These are phyloP conservation scores for Durio zibethinus DNA, from an alignment of 345 rosid genomes.

Conservation along the genomic window DNA sequence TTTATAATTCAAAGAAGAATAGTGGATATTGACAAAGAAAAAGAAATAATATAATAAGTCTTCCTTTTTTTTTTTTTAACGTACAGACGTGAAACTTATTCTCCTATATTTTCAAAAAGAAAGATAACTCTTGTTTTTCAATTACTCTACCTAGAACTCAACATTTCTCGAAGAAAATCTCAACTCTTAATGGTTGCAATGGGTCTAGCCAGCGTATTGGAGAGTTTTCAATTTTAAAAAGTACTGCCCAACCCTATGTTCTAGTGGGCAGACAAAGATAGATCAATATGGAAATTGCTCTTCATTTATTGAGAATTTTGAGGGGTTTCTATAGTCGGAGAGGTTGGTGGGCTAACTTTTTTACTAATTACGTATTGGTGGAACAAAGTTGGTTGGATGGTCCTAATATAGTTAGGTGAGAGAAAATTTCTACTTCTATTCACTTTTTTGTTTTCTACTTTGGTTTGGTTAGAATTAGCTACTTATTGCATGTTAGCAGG, in stretches of 20 bases:
- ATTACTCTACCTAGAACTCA: too few relatives aligned
- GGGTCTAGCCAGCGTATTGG: neutral
- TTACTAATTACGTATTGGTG: slow-evolving; percentile 7
- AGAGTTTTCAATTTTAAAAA: neutral
- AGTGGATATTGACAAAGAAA: neutral
- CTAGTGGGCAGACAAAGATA: neutral
- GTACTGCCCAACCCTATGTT: too few relatives aligned
- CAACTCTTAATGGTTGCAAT: neutral
- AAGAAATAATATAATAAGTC: neutral
- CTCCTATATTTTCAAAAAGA: too few relatives aligned
- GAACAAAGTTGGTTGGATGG: slow-evolving; percentile 20
- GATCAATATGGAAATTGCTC: too few relatives aligned
- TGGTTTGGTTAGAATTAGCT: too few relatives aligned
- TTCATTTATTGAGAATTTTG: neutral
- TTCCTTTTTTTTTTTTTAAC: too few relatives aligned
- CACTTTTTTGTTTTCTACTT: too few relatives aligned
- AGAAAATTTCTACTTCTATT: neutral
- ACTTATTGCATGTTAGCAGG: too few relatives aligned
- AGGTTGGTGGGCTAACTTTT: slow-evolving; percentile 29
- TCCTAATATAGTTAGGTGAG: slow-evolving; percentile 17
- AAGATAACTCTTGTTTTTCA: too few relatives aligned
- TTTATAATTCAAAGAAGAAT: neutral
- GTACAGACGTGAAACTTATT: neutral
- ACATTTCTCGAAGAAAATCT: too few relatives aligned
- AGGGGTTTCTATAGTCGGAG: too few relatives aligned